phyloP scores from a whole-genome alignment of 73 alveolate genomes.

The Paramecium primaurelia region DNA sequence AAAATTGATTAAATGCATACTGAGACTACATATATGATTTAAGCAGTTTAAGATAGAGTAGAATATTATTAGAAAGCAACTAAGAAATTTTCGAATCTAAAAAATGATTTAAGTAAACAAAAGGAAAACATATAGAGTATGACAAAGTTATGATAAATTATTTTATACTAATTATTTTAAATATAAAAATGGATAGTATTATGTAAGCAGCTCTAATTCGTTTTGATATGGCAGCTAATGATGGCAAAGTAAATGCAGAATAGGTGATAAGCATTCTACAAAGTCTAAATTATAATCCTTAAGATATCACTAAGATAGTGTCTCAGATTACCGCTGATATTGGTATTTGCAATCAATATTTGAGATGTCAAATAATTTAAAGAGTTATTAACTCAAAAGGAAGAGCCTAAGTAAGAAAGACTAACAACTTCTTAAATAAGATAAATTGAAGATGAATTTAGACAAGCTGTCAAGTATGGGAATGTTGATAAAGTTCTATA shows the following conservation, averaged over 20 bases:
- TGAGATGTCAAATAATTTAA: background rate
- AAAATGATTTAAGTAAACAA: background rate
- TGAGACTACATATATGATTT: background rate
- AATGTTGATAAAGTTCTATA: background rate
- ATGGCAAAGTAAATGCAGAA: background rate
- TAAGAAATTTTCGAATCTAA: background rate
- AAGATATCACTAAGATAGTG: background rate
- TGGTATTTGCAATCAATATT: background rate
- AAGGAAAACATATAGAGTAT: background rate
- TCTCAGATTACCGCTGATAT: background rate
- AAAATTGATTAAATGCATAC: background rate
- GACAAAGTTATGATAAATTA: background rate
- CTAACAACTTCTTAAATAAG: background rate
- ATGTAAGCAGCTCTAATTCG: background rate
- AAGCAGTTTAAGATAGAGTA: slow-evolving; percentile 41
- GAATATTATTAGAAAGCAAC: slow-evolving; percentile 29
- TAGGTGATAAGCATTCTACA: background rate
- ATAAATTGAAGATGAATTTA: background rate
- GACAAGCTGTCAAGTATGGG: background rate
- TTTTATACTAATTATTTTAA: background rate
- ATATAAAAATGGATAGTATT: background rate
- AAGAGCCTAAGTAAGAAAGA: background rate
- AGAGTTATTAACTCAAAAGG: background rate
- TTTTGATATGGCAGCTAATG: slow-evolving; percentile 1
- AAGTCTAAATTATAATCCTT: background rate